Evolutionary conservation across 805 yeast species (phyloP), one percentile per base, ranked within the genome.

Genomic region (Nakazawaea wyomingensis): DNA sequence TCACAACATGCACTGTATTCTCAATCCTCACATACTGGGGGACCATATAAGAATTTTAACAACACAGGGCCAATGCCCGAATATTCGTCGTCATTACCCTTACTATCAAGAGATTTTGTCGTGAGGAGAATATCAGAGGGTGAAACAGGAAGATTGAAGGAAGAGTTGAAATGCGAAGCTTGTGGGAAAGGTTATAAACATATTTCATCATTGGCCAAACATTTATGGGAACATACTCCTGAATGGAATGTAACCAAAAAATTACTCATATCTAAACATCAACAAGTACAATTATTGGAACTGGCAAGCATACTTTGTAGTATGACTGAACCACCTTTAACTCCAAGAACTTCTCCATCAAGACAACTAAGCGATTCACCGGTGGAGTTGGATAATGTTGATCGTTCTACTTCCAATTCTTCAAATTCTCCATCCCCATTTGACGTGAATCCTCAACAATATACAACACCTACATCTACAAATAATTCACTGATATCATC

Each of bases 111-210:
- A 47, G 83, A 82, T 50, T 84, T 85, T 61, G 95, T 86, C 4
- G 91, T 84, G 13, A 70, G 96, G 48, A 69, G 96, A 44, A 85
- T 85, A 41, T 77, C 86, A 38, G 96, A 86, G 59, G 95, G 95
- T 37, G 95, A 85, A 57, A 78, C 88, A 3, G 95, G 95, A 18
- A 65, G 96, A 37, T 69, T 85, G 38, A 87, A 86, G 59, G 95
- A 87, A 56, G 90, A 84, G 56, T 71, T 87, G 49, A 81, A 81
- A 54, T 87, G 96, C 66, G 95, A 88, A 60, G 87, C 93, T 4
- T 87, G 96, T 54, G 96, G 96, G 3, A 87, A 87, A 61, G 95
- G 93, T 18, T 87, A 87, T 59, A 88, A 86, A 59, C 96, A 87
- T 64, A 83, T 87, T 5, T 80, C 89, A 1, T 82, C 90, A n/a